Evolutionary conservation across 2,329 filamentous ascomycete species (phyloP).

Genomic region (Chaetoscypha palmicola): DNA sequence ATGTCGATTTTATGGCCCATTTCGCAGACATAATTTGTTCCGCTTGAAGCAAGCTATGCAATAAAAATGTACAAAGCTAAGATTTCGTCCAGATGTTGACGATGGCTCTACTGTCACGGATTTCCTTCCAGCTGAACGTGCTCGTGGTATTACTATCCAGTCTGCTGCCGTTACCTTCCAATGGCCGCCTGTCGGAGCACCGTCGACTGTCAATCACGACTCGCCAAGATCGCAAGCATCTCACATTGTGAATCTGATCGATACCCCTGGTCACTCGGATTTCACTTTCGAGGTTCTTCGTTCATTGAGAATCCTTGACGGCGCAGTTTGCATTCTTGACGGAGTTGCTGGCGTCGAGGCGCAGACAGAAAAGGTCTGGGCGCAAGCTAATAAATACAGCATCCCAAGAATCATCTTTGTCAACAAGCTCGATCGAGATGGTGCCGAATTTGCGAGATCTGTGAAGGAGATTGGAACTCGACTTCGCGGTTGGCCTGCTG

Average conservation of each 20-base stretch:
- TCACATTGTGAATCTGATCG: slow-evolving; percentile 83
- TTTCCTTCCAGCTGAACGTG: slow-evolving; percentile 86
- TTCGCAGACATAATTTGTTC: no score
- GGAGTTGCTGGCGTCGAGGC: slow-evolving; percentile 92
- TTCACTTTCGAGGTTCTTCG: slow-evolving; percentile 95
- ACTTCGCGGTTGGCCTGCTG: slow-evolving; percentile 75
- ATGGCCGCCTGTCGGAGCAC: slow-evolving; percentile 60
- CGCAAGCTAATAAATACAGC: slow-evolving; percentile 74
- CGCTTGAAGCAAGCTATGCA: background rate
- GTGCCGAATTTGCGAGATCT: slow-evolving; percentile 74
- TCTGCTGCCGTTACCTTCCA: slow-evolving; percentile 93
- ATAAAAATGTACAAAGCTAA: no score
- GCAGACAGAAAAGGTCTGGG: slow-evolving; percentile 95
- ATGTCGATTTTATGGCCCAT: slow-evolving; percentile 22
- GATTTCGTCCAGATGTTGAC: slow-evolving; percentile 62
- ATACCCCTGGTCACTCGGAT: slow-evolving; percentile 94
- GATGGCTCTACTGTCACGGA: slow-evolving; percentile 96
- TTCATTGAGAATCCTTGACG: slow-evolving; percentile 80
- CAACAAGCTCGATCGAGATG: slow-evolving; percentile 80
- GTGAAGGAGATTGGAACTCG: slow-evolving; percentile 78
- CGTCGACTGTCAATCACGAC: slow-evolving; percentile 27
- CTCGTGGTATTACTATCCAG: slow-evolving; percentile 93
- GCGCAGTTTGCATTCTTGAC: slow-evolving; percentile 87
- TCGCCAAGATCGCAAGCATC: slow-evolving; percentile 45
- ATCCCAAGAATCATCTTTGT: slow-evolving; percentile 79